Percentiles rank a stretch among this genome's conserved stretches.
These are phyloP conservation scores for Pleomassaria siparia DNA, from an alignment of 2,329 filamentous ascomycete genomes.

Conservation along the genomic window DNA sequence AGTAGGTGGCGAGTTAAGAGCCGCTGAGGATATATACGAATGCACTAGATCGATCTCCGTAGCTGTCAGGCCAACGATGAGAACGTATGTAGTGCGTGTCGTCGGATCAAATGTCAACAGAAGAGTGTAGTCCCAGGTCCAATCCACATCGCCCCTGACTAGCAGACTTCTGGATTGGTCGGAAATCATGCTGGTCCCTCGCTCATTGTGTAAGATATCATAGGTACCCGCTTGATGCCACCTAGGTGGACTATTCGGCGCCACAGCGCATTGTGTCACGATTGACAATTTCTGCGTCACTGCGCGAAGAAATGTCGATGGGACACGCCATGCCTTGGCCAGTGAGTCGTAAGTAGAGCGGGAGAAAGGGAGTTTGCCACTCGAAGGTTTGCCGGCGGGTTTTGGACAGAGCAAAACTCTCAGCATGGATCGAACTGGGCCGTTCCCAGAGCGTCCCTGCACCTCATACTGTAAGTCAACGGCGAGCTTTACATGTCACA, in stretches of 20 bases:
- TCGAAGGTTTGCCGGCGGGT: constrained; percentile 16
- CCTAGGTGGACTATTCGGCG: neutral
- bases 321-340: constrained; percentile 15
- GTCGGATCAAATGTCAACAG: constrained; percentile 10
- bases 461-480: neutral
- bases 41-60: constrained; percentile 17
- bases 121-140: constrained; percentile 20
- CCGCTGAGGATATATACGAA: constrained; percentile 6
- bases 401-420: constrained; percentile 16
- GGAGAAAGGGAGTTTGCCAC: constrained; percentile 16
- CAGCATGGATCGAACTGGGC: constrained; percentile 9
- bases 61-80: constrained; percentile 18
- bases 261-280: constrained; percentile 14
- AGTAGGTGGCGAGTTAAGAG: neutral
- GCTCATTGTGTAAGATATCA: neutral
- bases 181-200: constrained; percentile 7
- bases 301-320: constrained; percentile 13
- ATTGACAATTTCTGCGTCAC: constrained; percentile 16
- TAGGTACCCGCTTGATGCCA: neutral
- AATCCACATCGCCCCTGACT: constrained; percentile 15
- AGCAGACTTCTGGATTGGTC: constrained; percentile 8
- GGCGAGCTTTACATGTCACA: neutral
- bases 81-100: constrained; percentile 6
- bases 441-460: constrained; percentile 10
- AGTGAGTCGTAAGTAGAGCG: constrained; percentile 12